A percentile compares a stretch with the other conserved stretches of the same genome.
Evolutionary conservation across 2,329 filamentous ascomycete species (phyloP).

Genomic region (Sporothrix curviconia): DNA sequence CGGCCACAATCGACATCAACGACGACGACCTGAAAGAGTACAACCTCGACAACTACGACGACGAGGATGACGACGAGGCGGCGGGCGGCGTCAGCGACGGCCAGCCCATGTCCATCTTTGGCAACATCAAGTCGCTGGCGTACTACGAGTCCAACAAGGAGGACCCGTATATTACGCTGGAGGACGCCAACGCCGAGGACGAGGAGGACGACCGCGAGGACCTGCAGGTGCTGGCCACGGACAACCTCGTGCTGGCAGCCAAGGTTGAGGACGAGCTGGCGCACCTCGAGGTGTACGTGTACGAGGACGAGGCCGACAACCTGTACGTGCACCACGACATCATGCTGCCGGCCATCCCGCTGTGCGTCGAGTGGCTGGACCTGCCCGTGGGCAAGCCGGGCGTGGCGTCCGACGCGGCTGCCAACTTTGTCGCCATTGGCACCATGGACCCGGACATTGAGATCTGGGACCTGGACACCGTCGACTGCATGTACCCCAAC

Average conservation of each 20-base stretch:
- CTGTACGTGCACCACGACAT: constrained; percentile 99
- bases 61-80: constrained; percentile 63
- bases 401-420: constrained; percentile 57
- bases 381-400: constrained; percentile 71
- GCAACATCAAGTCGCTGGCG: constrained; percentile 85
- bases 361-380: constrained; percentile 94
- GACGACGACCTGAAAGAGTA: constrained; percentile 95
- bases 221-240: constrained; percentile 82
- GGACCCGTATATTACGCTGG: constrained; percentile 91
- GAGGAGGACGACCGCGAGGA: constrained; percentile 89
- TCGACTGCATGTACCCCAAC: constrained; percentile 98
- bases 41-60: constrained; percentile 91
- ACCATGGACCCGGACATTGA: constrained; percentile 99
- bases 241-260: constrained; percentile 86
- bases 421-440: constrained; percentile 90
- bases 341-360: constrained; percentile 93
- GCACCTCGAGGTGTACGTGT: constrained; percentile 94
- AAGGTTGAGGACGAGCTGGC: constrained; percentile 97
- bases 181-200: constrained; percentile 56
- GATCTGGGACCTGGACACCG: constrained; percentile 92
- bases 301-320: constrained; percentile 91
- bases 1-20: constrained; percentile 43
- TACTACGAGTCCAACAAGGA: constrained; percentile 94
- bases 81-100: constrained; percentile 33
- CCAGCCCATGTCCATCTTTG: constrained; percentile 83